Base-by-base conservation (phyloP, 1,284 basidiomycete genomes). In the Ganoderma meredithae region DNA sequence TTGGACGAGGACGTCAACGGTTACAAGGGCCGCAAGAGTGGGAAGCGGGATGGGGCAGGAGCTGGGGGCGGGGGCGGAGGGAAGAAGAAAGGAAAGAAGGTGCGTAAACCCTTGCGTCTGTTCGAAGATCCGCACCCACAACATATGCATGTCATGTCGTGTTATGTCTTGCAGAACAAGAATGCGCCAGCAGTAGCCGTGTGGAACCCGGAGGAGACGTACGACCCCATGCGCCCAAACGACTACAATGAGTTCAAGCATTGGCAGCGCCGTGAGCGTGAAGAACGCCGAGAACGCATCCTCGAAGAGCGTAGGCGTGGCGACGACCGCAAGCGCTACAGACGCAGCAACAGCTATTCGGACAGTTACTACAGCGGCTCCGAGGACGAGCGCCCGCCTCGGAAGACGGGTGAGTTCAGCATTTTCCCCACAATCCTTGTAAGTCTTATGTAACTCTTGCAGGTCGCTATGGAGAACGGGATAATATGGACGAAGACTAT, bases 1-100 rank as follows among this genome's bases (percentile, higher is more conserved):
- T 85, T 95, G 12, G 93, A 95, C 71, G 94, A 95, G 71, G 93
- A 96, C 71, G 84, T 96, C 69, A 96, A 96, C 68, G 94, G 94
- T 0, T 96, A 92, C 79, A 90, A 88, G 79, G 77, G 82, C 8
- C 77, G 83, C 74, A 81, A 87, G 73, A 83, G 83, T 71, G 84
- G 82, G 72, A 80, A 84, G 74, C 88, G 82, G 75, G 83, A 76
- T 64, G 83, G 79, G 62, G 83, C 74, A 15, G 67, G 67, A 62
- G 83, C 74, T 17, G 67, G 67, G 31, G 70, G 70, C 5, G 82
- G 86, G 2, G 80, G 73, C 5, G 82, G 86, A 3, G 80, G 73
- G 33, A 81, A 76, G 71, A 88, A 85, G 79, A 91, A 86, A 75
- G 86, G 83, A 55, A 92, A 84, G 77, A 92, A 89, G 85, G 93